phyloP scores from a whole-genome alignment of 1,284 basidiomycete genomes.

The Porodaedalea pini region DNA sequence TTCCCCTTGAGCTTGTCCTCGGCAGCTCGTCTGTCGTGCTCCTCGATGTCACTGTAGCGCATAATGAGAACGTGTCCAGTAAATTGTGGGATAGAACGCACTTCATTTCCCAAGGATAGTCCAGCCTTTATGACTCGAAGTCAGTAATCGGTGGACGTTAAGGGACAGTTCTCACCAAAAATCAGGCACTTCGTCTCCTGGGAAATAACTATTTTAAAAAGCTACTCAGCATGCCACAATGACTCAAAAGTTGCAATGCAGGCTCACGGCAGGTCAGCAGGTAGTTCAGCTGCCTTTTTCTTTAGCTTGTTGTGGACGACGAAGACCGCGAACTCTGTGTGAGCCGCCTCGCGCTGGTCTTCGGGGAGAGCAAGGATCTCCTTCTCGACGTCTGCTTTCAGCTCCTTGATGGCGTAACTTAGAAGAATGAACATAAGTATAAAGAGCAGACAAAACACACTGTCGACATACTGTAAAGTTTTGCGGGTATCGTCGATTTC shows the following conservation, averaged over 20 bases:
- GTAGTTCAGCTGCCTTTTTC: slow-evolving; percentile 73
- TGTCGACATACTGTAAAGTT: slow-evolving; percentile 66
- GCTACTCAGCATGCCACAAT: slow-evolving; percentile 6
- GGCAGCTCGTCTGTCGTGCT: slow-evolving; percentile 64
- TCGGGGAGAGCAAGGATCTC: slow-evolving; percentile 65
- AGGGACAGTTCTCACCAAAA: slow-evolving; percentile 43
- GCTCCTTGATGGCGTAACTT: slow-evolving; percentile 85
- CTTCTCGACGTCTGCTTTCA: slow-evolving; percentile 80
- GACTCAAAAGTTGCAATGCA: slow-evolving; percentile 9
- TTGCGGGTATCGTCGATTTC: slow-evolving; percentile 94
- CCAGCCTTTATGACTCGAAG: slow-evolving; percentile 51
- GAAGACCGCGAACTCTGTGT: slow-evolving; percentile 85
- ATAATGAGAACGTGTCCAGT: slow-evolving; percentile 21
- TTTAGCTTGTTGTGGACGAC: slow-evolving; percentile 96
- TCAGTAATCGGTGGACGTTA: slow-evolving; percentile 18
- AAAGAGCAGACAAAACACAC: slow-evolving; percentile 7
- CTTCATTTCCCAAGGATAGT: slow-evolving; percentile 82
- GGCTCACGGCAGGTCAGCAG: slow-evolving; percentile 59
- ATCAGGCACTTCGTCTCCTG: slow-evolving; percentile 64
- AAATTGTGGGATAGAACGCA: slow-evolving; percentile 35
- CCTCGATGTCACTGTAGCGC: slow-evolving; percentile 64
- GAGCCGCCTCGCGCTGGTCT: slow-evolving; percentile 65
- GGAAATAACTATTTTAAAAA: slow-evolving; percentile 53
- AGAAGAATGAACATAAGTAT: slow-evolving; percentile 19
- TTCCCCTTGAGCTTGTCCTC: slow-evolving; percentile 23